Conservation (phyloP, 345 rosid genomes). For the Gossypium sturtianum region DNA sequence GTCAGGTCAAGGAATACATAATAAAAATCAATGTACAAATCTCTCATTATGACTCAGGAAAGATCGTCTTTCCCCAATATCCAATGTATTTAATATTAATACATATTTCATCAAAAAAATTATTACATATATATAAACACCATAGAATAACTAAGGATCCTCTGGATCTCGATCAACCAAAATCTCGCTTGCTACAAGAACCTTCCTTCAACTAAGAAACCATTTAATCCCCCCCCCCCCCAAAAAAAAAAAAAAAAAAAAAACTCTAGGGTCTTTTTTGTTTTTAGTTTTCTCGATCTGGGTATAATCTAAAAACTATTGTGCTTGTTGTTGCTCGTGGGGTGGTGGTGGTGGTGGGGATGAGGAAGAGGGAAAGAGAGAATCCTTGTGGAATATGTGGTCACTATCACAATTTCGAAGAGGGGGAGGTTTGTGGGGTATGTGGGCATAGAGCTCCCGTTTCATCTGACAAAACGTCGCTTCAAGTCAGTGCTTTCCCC, state of each 20-base stretch:
- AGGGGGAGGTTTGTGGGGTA: constrained; percentile 89
- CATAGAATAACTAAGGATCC: neutral
- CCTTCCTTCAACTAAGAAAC: neutral
- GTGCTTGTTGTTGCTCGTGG: no score
- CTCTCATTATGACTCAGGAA: neutral
- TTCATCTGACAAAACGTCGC: constrained; percentile 36
- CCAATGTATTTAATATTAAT: no score
- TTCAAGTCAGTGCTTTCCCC: constrained; percentile 80
- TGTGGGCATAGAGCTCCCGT: constrained; percentile 80
- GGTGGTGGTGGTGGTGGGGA: neutral
- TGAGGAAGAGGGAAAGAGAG: constrained; percentile 99
- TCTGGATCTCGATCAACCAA: neutral
- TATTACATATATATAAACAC: neutral
- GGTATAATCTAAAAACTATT: no score
- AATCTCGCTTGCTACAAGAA: constrained; percentile 11
- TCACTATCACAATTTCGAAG: constrained; percentile 97
- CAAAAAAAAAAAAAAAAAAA: neutral
- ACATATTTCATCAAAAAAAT: no score
- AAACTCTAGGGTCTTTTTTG: no score
- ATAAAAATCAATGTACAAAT: neutral
- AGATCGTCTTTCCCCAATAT: neutral
- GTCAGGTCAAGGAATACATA: no score
- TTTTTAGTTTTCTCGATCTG: no score
- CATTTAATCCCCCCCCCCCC: neutral
- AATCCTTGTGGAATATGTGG: constrained; percentile 96